Evolutionary conservation across 257 asterid genomes (phyloP), one percentile per base, ranked within the genome.

Genomic region (Mentha longifolia): DNA sequence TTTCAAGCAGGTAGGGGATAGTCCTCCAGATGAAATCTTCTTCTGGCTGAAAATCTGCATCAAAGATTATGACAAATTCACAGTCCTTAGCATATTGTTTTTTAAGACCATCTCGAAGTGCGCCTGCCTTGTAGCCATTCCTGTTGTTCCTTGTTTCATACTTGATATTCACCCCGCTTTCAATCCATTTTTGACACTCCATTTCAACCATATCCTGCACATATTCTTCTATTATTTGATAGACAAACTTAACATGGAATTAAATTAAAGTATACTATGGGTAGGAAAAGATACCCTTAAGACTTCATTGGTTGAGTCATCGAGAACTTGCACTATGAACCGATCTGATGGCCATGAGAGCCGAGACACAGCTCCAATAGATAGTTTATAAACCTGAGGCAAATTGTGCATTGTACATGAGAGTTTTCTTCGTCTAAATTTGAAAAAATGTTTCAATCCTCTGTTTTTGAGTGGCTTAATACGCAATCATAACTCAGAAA

Each of bases 31-130:
- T 88, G 78, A 89, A 92, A 77, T 90, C 89, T 81, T 82, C 80
- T 59, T 90, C 97, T 42, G 98, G 98, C 83, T 92, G 98, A 80
- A 92, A 92, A 79, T 92, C 98, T 67, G 98, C 98, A 70, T 92
- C 96, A 50, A 92, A 92, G 71, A 92, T 92, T 66, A 88, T 86
- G n/a, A 90, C 97, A 59, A 78, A 88, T 73, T 90, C 96, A 79
- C 97, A 90, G 67, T 87, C 95, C 42, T 84, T 84, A 59, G 85
- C 98, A 74, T 90, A 92, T 43, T 70, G 71, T 84, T 87, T 88
- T 75, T 78, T 90, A 43, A 92, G 87, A 25, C 98, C 98, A 31
- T 92, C 98, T 76, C 86, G 84, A 74, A 92, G 96, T 61, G 98
- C 97, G 37, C 98, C 98, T 3, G 95, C 98, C 67, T 90, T 92